Evolutionary conservation across 768 basidiomycete genomes (phyloP).

Genomic region (Chlorophyllum brunneum): DNA sequence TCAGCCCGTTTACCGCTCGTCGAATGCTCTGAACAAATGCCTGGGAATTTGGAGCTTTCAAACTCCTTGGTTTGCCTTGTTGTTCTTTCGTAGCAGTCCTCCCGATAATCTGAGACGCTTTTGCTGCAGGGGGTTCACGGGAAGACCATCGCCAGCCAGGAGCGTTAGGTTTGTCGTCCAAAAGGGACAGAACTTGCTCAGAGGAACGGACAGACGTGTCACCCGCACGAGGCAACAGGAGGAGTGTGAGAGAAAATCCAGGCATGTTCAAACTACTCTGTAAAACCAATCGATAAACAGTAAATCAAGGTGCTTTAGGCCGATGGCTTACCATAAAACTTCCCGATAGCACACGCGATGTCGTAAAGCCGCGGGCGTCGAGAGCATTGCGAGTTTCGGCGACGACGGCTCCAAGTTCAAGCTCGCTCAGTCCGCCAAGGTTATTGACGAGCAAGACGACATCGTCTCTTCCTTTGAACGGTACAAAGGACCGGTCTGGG

Average conservation of each 20-base stretch:
- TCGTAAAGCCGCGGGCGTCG: constrained; percentile 48
- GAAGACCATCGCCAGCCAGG: constrained; percentile 89
- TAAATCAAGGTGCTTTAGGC: background rate
- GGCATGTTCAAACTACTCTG: constrained; percentile 93
- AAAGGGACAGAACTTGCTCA: constrained; percentile 53
- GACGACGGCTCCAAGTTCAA: constrained; percentile 71
- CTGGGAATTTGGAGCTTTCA: constrained; percentile 36
- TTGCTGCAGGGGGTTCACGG: constrained; percentile 30
- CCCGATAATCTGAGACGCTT: constrained; percentile 13
- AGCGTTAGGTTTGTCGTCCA: constrained; percentile 63
- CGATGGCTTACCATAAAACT: constrained; percentile 71
- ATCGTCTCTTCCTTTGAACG: constrained; percentile 63
- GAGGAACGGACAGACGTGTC: constrained; percentile 34
- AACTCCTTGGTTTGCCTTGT: constrained; percentile 11
- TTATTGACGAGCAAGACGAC: constrained; percentile 86
- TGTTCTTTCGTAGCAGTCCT: constrained; percentile 4
- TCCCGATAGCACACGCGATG: constrained; percentile 67
- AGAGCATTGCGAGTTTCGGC: constrained; percentile 57
- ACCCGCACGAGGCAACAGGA: constrained; percentile 59
- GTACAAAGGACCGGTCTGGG: constrained; percentile 72
- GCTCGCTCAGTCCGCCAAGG: constrained; percentile 79
- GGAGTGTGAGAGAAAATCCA: constrained; percentile 81
- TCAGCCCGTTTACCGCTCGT: constrained; percentile 61
- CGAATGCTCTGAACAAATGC: constrained; percentile 52
- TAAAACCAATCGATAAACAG: background rate